Evolutionary conservation across 2,329 filamentous ascomycete genomes (phyloP).

Genomic region (Davidsoniella virescens): DNA sequence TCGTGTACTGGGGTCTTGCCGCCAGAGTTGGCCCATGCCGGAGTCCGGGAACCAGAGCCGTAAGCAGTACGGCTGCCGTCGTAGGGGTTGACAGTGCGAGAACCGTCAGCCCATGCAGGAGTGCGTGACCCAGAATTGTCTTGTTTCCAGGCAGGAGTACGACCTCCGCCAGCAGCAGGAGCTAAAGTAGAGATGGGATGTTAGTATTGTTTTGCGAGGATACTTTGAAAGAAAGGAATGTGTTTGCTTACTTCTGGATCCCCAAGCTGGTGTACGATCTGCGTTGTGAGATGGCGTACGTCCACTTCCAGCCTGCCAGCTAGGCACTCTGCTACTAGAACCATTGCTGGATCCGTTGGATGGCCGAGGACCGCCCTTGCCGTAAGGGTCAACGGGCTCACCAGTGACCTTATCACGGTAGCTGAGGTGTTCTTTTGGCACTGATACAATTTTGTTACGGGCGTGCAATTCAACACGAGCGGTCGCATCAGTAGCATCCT

Average conservation of each 20-base stretch:
- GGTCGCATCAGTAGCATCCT: constrained; percentile 74
- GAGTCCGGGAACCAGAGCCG: constrained; percentile 54
- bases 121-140: constrained; percentile 44
- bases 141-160: constrained; percentile 47
- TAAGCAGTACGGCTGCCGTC: constrained; percentile 65
- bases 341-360: constrained; percentile 28
- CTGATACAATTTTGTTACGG: constrained; percentile 78
- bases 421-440: constrained; percentile 64
- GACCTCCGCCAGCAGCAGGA: constrained; percentile 36
- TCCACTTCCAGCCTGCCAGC: constrained; percentile 45
- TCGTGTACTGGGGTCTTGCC: constrained; percentile 54
- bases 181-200: constrained; percentile 25
- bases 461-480: constrained; percentile 88
- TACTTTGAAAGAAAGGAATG: background rate
- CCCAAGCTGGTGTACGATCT: constrained; percentile 65
- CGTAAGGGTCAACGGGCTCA: constrained; percentile 55
- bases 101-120: constrained; percentile 55
- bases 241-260: constrained; percentile 44
- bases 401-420: constrained; percentile 77
- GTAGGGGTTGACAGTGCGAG: constrained; percentile 52
- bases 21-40: constrained; percentile 52
- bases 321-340: constrained; percentile 28
- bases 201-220: background rate
- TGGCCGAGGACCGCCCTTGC: constrained; percentile 24
- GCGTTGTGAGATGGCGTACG: constrained; percentile 51